Base-by-base conservation (phyloP, 345 rosid genomes). In the Moringa oleifera region DNA sequence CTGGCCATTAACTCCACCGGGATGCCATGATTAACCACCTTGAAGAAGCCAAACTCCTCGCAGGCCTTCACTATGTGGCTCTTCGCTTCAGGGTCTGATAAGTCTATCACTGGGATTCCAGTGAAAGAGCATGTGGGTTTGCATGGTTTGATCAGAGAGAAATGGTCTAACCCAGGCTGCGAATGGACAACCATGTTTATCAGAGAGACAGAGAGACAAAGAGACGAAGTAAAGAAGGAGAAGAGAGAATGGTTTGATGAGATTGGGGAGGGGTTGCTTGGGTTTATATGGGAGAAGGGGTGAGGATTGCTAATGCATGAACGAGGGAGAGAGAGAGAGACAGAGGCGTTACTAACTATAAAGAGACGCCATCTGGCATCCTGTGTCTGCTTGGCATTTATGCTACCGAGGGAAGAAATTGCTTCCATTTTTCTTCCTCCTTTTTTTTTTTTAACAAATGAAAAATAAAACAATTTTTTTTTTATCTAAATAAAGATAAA, bases 41-140 rank as follows among this genome's bases (percentile, higher is more conserved):
- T 89, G 75, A 91, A 85, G 82, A 87, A 87, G 18, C 98, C 98
- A 19, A 79, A 82, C 52, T 87, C 95, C 62, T 78, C 78, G 47
- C 88, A 93, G 8, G 97, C 94, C 23, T 71, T 61, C 0, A 86
- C 81, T 4, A 93, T 64, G n/a, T 22, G 81, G 25, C 52, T 36
- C 23, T 75, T 77, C 7, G 96, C 96, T 23, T 81, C 74, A 1
- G 97, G 94, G 77, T 85, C 71, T 28, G 53, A 41, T 16, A 90
- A 50, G 84, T 88, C 74, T 17, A 93, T 75, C n/a, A 80, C 76
- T 0, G 98, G 98, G 55, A 86, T 74, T 10, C 53, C 82, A 2
- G 53, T 25, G 67, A 71, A 77, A 46, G 72, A 59, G 74, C 53
- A 53, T 12, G 71, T 22, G 1, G 85, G 68, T 18, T 79, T 84